Evolutionary conservation across 345 rosid species (phyloP), one percentile per base, ranked within the genome.

Genomic region (Pugionium dolabratum): DNA sequence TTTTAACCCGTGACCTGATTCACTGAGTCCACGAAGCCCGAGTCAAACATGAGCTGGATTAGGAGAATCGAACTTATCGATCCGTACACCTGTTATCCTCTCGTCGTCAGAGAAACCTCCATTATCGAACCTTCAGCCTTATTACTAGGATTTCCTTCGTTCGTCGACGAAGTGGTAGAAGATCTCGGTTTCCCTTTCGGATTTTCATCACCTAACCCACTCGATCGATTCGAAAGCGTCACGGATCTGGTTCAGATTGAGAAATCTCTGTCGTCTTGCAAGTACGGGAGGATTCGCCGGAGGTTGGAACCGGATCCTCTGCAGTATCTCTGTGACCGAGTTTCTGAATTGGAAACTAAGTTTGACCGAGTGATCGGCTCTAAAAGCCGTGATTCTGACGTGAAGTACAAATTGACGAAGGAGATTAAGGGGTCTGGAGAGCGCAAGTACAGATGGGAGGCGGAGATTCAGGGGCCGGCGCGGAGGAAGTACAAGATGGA

Each of bases 401-500:
- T 96, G 80, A 93, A 90, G 95, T 86, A 81, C 78, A 83, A 79
- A 2, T 74, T 81, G 87, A 80, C 96, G 18, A 83, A 94, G 59
- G 92, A 93, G 86, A 78, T 88, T 69, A 76, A 86, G 60, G 91
- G 75, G 0, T 80, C 81, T 18, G 86, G 83, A 3, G 91, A 86
- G 71, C 80, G 86, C 64, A 86, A 81, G 87, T 87, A 83, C 76
- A 87, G 63, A 67, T 85, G 87, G 88, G 77, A 64, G 60, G 81
- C 84, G 34, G 95, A 88, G 83, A 79, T 88, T 59, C 81, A 80
- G 5, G 82, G 71, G 0, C 74, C 66, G 36, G 44, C 59, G 54
- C 73, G 54, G 69, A 52, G 66, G 74, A 64, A 69, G 74, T 67
- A 61, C 41, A 82, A 65, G 49, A 62, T 64, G 80, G 84, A 75